A percentile compares a stretch with the other conserved stretches of the same genome.
Conservation (phyloP, 768 basidiomycete species). For the Termitomyces sp. region DNA sequence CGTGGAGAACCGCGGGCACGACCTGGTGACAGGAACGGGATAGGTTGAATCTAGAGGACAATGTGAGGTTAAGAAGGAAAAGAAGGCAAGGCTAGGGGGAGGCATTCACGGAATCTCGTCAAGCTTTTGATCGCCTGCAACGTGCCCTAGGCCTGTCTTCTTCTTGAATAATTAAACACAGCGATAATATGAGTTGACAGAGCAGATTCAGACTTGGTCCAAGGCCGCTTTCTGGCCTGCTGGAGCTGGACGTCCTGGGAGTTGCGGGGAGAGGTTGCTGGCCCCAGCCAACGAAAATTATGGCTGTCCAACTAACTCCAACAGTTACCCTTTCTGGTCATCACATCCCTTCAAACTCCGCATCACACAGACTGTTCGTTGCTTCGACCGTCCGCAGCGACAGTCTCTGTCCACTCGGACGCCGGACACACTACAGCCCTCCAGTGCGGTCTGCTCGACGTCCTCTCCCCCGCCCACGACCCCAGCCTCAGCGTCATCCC, state of each 20-base stretch:
- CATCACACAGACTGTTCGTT: slow-evolving; percentile 3
- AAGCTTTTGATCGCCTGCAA: slow-evolving; percentile 76
- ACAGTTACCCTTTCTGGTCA: slow-evolving; percentile 21
- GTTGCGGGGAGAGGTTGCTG: slow-evolving; percentile 6
- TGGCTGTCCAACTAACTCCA: slow-evolving; percentile 19
- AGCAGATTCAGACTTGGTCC: slow-evolving; percentile 3
- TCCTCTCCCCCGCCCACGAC: neutral
- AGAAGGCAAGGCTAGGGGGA: slow-evolving; percentile 60
- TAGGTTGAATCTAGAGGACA: slow-evolving; percentile 27
- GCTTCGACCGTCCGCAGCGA: neutral
- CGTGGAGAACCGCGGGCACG: slow-evolving; percentile 26
- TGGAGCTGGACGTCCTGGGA: neutral
- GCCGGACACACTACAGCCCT: neutral
- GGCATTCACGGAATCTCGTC: slow-evolving; percentile 48
- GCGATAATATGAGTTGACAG: slow-evolving; percentile 14
- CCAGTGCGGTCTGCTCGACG: neutral
- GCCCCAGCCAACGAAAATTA: slow-evolving; percentile 17
- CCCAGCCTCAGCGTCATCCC: neutral
- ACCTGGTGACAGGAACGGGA: slow-evolving; percentile 29
- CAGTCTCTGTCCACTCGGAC: neutral
- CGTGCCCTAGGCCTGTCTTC: slow-evolving; percentile 54
- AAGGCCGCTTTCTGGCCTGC: neutral
- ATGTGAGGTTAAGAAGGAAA: slow-evolving; percentile 46
- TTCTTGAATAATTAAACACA: slow-evolving; percentile 40
- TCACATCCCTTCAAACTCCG: slow-evolving; percentile 32